Percentiles rank a stretch among this genome's conserved stretches.
phyloP scores from a whole-genome alignment of 345 rosid genomes.

The Brassica carinata region DNA sequence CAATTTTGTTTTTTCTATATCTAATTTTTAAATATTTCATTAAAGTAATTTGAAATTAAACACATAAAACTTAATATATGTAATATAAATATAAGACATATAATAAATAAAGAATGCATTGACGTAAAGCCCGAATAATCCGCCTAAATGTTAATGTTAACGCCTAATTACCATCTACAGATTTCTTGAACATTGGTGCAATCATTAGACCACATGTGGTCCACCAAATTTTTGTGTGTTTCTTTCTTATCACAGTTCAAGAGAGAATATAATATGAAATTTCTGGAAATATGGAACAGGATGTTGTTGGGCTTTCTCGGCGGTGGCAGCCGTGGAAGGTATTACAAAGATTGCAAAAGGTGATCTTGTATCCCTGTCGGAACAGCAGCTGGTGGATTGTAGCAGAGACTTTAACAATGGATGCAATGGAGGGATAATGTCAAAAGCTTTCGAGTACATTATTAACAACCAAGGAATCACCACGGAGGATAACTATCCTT shows the following conservation, averaged over 20 bases:
- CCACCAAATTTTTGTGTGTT: background rate
- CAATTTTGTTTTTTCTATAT: no score
- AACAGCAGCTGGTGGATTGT: background rate
- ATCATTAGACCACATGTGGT: background rate
- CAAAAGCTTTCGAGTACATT: background rate
- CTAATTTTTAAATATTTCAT: background rate
- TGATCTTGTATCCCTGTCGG: background rate
- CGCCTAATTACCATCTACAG: background rate
- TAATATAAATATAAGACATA: no score
- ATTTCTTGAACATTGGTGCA: background rate
- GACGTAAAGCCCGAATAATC: background rate
- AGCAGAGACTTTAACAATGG: background rate
- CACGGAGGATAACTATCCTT: background rate
- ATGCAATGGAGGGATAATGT: background rate
- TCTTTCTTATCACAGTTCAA: background rate
- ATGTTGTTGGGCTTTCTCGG: background rate
- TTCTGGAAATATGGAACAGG: background rate
- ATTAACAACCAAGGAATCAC: background rate
- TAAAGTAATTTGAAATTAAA: background rate
- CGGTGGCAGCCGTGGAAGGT: background rate
- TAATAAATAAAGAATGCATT: background rate
- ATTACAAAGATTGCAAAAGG: background rate
- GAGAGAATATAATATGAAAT: background rate
- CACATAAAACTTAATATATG: background rate
- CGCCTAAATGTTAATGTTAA: background rate